Base-by-base conservation (phyloP, 1,284 basidiomycete species). In the Puccinia hordei region DNA sequence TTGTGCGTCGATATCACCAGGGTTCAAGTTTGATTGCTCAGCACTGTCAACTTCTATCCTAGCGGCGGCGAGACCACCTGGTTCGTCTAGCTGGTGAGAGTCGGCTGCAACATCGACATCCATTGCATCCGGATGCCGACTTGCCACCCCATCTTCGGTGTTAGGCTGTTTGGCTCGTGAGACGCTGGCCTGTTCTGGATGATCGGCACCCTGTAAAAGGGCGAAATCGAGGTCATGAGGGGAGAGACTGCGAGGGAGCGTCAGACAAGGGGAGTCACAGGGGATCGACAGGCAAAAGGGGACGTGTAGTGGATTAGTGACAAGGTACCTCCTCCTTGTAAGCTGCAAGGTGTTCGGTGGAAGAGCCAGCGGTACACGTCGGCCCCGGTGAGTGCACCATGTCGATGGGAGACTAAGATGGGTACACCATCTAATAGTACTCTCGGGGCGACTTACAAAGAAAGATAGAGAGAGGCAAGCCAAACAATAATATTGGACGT, bases 201-300 rank as follows among this genome's bases (percentile, higher is more conserved):
- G 57, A 55, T 27, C 22, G 55, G 1, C 35, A 61, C 59, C 53
- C 51, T 61, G 51, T 30, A 61, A 73, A 55, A 33, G 33, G 53
- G 24, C 53, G 41, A 73, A 35, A 73, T 73, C 72, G 30, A 73
- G 38, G 35, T 73, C 72, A 73, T 73, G 53, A 57, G 53, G 72
- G n/a, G 72, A 55, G 53, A 53, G 59, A 38, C 8, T 41, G n/a
- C n/a, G n/a, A n/a, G n/a, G n/a, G n/a, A n/a, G n/a, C 9, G 59
- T 46, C 15, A 73, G 38, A 24, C 51, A 44, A 44, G 24, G 57
- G 35, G 15, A 41, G 59, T 53, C 13, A 59, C 3, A 61, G 41
- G 41, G 44, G 10, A 38, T 12, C 15, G 35, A 17, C 19, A n/a
- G 35, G 49, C 24, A 51, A 38, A 55, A n/a, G 51, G 53, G 72